Evolutionary conservation across 1,284 basidiomycete genomes (phyloP), one percentile per base, ranked within the genome.

Genomic region (Austroboletus olivaceoglutinosus): DNA sequence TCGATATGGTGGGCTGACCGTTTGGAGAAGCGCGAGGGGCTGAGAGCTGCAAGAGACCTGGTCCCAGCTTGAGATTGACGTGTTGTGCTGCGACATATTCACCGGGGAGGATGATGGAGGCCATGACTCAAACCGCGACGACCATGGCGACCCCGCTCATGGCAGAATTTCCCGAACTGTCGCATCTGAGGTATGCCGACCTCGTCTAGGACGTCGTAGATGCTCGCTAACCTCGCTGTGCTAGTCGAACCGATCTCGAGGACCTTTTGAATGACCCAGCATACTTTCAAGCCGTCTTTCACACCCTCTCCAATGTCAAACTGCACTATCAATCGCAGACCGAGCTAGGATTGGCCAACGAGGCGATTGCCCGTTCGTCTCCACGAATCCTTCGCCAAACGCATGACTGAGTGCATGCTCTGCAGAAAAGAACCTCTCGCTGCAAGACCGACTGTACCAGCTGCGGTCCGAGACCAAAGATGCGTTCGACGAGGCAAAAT

Each of bases 201-300:
- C 30, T 51, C 48, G 37, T 51, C 43, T 37, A 45, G n/a, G 39
- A 45, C 21, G 43, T 29, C 45, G 22, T 43, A 37, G 15, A 45
- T 44, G 42, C 22, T 39, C 40, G 44, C 41, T 58, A 44, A 55
- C 50, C 23, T 11, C 50, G 45, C 37, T 23, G 29, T 46, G 21
- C 65, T 34, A 93, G 91, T 57, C 82, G 88, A 50, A 85, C 91
- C 56, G 91, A 93, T 60, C 77, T 97, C n/a, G 89, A 95, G 68
- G 91, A 93, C 65, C 73, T 96, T 18, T 73, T 96, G 21, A 76
- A 78, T 18, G 90, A 95, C 61, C 86, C 86, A 2, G 73, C 76
- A 18, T 93, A 93, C 66, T 93, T 94, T 57, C 89, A 95, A 67
- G 89, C 93, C 6, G 76, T 90, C 53, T 87, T 96, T 58, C 86